phyloP scores from a whole-genome alignment of 805 yeast species.

The Sugiyamaella americana region DNA sequence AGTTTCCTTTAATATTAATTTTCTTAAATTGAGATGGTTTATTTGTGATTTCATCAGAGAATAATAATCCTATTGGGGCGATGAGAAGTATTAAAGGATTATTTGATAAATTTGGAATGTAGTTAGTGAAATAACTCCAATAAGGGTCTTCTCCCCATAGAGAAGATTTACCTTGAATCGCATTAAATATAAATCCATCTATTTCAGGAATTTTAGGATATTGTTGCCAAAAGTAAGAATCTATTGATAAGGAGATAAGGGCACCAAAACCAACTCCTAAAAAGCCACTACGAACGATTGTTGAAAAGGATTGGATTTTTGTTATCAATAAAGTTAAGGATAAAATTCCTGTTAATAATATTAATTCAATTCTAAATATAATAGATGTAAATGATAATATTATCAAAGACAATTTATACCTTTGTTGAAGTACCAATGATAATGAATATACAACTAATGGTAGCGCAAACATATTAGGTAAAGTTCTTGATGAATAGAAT shows the following conservation, averaged over 20 bases:
- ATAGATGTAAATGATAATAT: slow-evolving; percentile 57
- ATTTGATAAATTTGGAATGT: slow-evolving; percentile 38
- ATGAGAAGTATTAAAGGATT: slow-evolving; percentile 33
- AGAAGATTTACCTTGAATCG: slow-evolving; percentile 62
- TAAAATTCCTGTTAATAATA: slow-evolving; percentile 31
- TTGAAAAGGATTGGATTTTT: slow-evolving; percentile 40
- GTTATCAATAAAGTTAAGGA: slow-evolving; percentile 38
- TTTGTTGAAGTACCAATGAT: slow-evolving; percentile 45
- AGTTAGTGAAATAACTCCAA: slow-evolving; percentile 55
- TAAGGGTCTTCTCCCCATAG: slow-evolving; percentile 86
- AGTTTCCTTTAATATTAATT: slow-evolving; percentile 13
- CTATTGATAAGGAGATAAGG: slow-evolving; percentile 45
- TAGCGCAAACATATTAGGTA: slow-evolving; percentile 77
- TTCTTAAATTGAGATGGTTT: neutral
- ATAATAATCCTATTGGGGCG: slow-evolving; percentile 41
- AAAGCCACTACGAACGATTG: slow-evolving; percentile 19
- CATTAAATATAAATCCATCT: slow-evolving; percentile 66
- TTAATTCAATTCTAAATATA: slow-evolving; percentile 68
- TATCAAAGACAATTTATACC: slow-evolving; percentile 42
- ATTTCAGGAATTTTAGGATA: slow-evolving; percentile 63
- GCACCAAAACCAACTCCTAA: slow-evolving; percentile 52
- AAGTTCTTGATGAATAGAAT: slow-evolving; percentile 74
- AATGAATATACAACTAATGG: slow-evolving; percentile 62
- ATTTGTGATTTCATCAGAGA: slow-evolving; percentile 23
- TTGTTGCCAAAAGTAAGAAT: slow-evolving; percentile 69